Base-by-base conservation (phyloP, 2,329 filamentous ascomycete species). In the Thelonectria discophora region DNA sequence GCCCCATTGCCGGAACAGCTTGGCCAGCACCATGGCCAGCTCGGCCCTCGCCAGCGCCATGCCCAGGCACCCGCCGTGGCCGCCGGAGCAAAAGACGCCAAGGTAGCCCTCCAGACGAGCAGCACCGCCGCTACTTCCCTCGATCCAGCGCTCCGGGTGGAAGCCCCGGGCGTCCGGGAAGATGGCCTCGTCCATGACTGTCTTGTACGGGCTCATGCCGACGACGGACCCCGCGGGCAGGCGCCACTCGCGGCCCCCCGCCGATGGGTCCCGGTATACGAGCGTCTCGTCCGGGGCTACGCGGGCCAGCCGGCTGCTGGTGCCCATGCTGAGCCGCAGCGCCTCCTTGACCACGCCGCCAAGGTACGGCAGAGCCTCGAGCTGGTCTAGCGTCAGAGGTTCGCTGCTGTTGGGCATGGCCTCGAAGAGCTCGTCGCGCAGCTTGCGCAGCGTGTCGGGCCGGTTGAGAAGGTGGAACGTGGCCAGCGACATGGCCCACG, bases 301-400 rank as follows among this genome's bases (percentile, higher is more conserved):
- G 1, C 84, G 81, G 53, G 83, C 79, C 1, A 85, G 75, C 5
- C 80, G 71, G 54, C 82, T 77, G n/a, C 78, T 81, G 2, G 82
- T 77, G 12, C 78, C 78, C 13, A 83, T 80, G 53, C 83, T 79
- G 5, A 84, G 72, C 7, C 84, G 79, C 66, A 85, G 74, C 0
- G 80, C 75, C 70, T 86, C 84, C 48, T 80, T 81, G 57, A 86
- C 76, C 3, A 84, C 80, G n/a, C 81, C 82, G 27, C 78, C 72
- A 24, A 86, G 76, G 63, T 84, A 85, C 0, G 77, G 77, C 27
- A 80, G 68, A 42, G 64, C 72, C 55, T 78, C 75, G 2, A 79
- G 67, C 45, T 67, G 63, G 3, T 73, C 68, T 12, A 76, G 62
- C 6, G 75, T 65, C 5, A 70, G 60, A 2, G 67, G 55, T 48